Evolutionary conservation across 441 rosid genomes (phyloP), one percentile per base, ranked within the genome.

Genomic region (Codiaeum variegatum): DNA sequence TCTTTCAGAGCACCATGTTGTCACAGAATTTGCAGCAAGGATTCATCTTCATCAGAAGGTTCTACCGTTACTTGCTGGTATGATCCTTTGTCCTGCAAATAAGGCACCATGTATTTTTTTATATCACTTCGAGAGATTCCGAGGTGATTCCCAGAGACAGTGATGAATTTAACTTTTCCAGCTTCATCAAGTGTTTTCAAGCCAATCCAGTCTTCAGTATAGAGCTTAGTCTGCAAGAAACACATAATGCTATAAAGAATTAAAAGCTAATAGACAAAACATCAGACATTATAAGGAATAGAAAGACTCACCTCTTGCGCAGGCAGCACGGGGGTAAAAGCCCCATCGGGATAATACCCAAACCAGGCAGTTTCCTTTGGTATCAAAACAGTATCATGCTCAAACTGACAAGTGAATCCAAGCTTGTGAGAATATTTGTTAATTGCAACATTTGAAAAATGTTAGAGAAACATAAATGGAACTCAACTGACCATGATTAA

Each of bases 351-450:
- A 77, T 79, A 90, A 76, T 90, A 88, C 19, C 98, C 96, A 59
- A 90, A 93, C 89, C 88, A 88, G 67, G 98, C 78, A 13, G 97
- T 93, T 84, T 91, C 91, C 77, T 87, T 91, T 2, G 98, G 96
- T 80, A 87, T 72, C 85, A 90, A 76, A 77, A 90, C 80, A 0
- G 85, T 81, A 71, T 91, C 98, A 0, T 90, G 88, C 73, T 90
- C 94, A 78, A 93, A 93, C 98, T 90, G 84, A 76, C 55, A 75
- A 80, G 62, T 52, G 75, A 68, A 29, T 47, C 16, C n/a, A 63
- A 78, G 44, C 65, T 66, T 46, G 36, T 68, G 51, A 69, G 64
- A 24, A 77, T 5, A 40, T 71, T 36, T 28, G 40, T 32, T 15
- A 31, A 67, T 1, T 38, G 58, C 16, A 18, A 23, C 23, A 40